Evolutionary conservation across 2,329 filamentous ascomycete genomes (phyloP).

Genomic region (Aspergillus quadrilineatus): DNA sequence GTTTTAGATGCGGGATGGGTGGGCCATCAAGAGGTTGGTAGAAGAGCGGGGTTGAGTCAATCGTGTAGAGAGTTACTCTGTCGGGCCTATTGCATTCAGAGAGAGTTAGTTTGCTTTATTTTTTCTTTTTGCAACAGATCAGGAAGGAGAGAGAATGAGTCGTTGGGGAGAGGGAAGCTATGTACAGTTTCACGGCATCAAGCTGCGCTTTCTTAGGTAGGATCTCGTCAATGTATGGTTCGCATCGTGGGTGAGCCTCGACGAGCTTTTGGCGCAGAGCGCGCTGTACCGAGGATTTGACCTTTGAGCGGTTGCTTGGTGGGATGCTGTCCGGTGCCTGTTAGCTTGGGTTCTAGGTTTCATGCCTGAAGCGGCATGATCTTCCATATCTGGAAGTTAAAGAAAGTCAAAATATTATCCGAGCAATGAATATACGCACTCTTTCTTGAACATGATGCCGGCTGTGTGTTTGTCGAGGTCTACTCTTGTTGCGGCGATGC

Average conservation of each 20-base stretch:
- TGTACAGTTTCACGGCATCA: constrained; percentile 79
- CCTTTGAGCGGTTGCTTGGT: constrained; percentile 82
- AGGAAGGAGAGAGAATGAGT: not conserved
- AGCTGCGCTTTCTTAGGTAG: constrained; percentile 92
- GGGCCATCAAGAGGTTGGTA: constrained; percentile 79
- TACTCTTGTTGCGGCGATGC: constrained; percentile 8
- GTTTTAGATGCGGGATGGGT: constrained; percentile 80
- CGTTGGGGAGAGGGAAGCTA: constrained; percentile 4
- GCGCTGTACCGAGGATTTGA: constrained; percentile 94
- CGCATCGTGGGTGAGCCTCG: constrained; percentile 80
- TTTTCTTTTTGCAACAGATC: not conserved
- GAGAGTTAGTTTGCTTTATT: constrained; percentile 5
- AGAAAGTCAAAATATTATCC: no score
- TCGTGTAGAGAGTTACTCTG: constrained; percentile 81
- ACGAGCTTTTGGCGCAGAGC: constrained; percentile 78
- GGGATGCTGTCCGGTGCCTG: constrained; percentile 58
- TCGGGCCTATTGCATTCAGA: constrained; percentile 61
- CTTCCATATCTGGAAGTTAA: no score
- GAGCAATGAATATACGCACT: constrained; percentile 57
- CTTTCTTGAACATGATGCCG: constrained; percentile 82
- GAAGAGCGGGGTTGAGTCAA: constrained; percentile 78
- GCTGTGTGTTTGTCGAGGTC: constrained; percentile 8
- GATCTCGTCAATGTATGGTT: constrained; percentile 86
- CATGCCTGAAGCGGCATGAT: no score
- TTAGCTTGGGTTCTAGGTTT: constrained; percentile 16